Conservation (phyloP, 495 filamentous ascomycete species). For the Viridothelium virens region DNA sequence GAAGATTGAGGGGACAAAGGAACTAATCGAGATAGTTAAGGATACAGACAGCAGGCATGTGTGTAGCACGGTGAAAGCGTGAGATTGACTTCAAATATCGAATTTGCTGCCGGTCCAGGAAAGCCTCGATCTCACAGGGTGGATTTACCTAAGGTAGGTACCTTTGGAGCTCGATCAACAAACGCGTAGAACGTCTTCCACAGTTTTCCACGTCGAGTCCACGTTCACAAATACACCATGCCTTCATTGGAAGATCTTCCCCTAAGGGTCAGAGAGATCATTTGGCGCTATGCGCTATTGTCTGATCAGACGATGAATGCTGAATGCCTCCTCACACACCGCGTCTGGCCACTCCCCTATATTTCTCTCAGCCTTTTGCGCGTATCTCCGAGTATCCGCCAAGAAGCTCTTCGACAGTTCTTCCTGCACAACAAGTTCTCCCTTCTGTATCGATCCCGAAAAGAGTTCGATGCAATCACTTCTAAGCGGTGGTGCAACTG, state of each 20-base stretch:
- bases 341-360: neutral
- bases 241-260: neutral
- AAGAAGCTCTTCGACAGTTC: neutral
- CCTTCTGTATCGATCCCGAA: neutral
- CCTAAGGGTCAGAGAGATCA: neutral
- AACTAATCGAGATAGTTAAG: no score
- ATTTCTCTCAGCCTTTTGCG: neutral
- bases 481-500: neutral
- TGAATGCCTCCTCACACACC: neutral
- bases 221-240: neutral
- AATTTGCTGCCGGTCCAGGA: no score
- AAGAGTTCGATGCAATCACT: neutral
- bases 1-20: no score
- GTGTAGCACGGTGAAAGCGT: no score
- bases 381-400: neutral
- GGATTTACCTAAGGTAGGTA: no score
- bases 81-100: no score
- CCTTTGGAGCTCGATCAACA: no score
- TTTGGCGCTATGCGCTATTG: neutral
- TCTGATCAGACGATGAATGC: neutral
- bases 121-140: no score
- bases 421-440: neutral
- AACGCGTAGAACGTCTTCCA: no score
- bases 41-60: no score
- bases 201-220: no score